Evolutionary conservation across 2,329 filamentous ascomycete species (phyloP), one percentile per base, ranked within the genome.

Genomic region (Neonectria hederae): DNA sequence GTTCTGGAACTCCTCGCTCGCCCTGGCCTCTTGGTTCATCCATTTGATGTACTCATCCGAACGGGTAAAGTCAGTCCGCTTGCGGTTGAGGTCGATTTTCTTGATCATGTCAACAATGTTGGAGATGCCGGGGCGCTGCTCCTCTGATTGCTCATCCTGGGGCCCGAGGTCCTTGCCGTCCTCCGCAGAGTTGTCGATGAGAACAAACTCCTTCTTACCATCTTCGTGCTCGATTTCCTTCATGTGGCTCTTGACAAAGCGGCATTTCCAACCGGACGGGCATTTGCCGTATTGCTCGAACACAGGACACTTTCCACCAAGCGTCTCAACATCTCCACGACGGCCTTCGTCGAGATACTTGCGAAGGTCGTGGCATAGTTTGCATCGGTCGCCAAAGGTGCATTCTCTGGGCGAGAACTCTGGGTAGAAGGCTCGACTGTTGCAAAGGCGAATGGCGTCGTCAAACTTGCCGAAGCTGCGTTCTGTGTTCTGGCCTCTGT

Each of bases 231-330:
- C 88, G 24, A 92, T 80, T 79, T 98, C 95, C 66, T 89, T 85
- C 72, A 93, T 96, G 79, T 99, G 96, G 67, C 93, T 97, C 67
- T 87, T 87, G 35, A 93, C 91, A 75, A 97, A 97, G 22, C 95
- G 91, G 77, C 96, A 99, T 77, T 95, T 97, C 94, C 95, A 99
- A 6, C 96, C 96, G 14, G 91, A 88, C 53, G 87, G 86, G 73
- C 96, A 99, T 66, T 84, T 88, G 13, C 94, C 94, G 68, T 90
- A 87, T 17, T 84, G 83, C 69, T 92, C 90, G 78, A 89, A 97
- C 9, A 97, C 86, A 0, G 94, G 95, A 75, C 96, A 99, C 66
- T 90, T 84, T 7, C 92, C 91, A 45, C 84, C 85, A 73, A 97
- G 91, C 0, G 91, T 93, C 5, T 86, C 85, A 42, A 97, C 83